phyloP scores from a whole-genome alignment of 768 basidiomycete genomes.

The Kondoa malvinella region DNA sequence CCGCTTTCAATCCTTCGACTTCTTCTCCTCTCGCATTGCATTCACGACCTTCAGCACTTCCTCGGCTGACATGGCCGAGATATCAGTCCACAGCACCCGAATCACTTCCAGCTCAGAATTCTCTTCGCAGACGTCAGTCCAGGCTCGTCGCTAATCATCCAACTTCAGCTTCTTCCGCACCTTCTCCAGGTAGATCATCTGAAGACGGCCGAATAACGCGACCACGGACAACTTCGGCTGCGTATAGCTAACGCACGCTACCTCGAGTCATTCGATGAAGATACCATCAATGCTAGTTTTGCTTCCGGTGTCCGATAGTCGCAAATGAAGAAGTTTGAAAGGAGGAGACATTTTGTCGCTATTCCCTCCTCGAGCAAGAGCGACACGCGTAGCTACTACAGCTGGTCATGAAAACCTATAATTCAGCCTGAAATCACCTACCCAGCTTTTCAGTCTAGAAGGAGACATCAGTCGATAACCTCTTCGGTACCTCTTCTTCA shows the following conservation, averaged over 20 bases:
- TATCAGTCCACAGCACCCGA: not conserved
- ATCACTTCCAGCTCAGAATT: not conserved
- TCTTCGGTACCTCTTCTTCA: not conserved
- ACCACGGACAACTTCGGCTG: not conserved
- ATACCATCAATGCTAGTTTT: not conserved
- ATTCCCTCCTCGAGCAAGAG: not conserved
- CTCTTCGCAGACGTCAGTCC: not conserved
- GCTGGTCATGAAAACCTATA: not conserved
- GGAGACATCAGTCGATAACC: not conserved
- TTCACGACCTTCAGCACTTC: constrained; percentile 67
- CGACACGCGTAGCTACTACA: not conserved
- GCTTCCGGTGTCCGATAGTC: not conserved
- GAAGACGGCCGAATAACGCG: not conserved
- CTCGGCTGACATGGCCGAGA: constrained; percentile 3
- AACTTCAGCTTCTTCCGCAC: not conserved
- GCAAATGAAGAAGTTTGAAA: too few species aligned
- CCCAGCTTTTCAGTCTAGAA: not conserved
- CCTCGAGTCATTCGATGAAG: not conserved
- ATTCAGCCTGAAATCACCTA: not conserved
- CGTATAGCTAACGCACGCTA: constrained; percentile 3
- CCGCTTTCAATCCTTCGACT: not conserved
- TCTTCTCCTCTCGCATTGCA: constrained; percentile 46
- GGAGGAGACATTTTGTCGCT: not conserved
- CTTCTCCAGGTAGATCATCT: not conserved
- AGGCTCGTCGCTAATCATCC: not conserved